phyloP scores from a whole-genome alignment of 2,329 filamentous ascomycete species.

The Daldinia sp. region DNA sequence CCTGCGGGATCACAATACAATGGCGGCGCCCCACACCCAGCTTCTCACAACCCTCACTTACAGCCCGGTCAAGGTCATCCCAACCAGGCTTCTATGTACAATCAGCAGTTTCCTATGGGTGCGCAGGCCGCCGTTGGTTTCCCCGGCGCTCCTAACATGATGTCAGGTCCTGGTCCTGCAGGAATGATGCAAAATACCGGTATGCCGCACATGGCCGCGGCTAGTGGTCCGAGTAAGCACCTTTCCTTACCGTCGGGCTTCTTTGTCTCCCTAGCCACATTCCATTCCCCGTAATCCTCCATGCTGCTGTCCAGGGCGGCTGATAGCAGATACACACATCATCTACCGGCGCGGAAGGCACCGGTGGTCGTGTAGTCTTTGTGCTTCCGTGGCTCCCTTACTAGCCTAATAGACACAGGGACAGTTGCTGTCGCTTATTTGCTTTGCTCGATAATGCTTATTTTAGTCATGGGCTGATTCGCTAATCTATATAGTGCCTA shows the following conservation, averaged over 20 bases:
- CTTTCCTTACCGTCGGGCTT: constrained; percentile 45
- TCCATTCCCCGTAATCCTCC: constrained; percentile 36
- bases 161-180: constrained; percentile 63
- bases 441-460: constrained; percentile 29
- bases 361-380: constrained; percentile 17
- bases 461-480: constrained; percentile 51
- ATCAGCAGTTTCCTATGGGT: constrained; percentile 69
- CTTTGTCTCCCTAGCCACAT: constrained; percentile 40
- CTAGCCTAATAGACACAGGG: constrained; percentile 40
- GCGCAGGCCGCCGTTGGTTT: constrained; percentile 60
- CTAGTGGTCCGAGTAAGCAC: constrained; percentile 70
- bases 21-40: constrained; percentile 59
- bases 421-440: constrained; percentile 32
- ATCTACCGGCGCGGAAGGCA: constrained; percentile 29
- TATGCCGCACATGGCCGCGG: constrained; percentile 68
- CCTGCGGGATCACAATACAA: constrained; percentile 64
- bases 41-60: constrained; percentile 60
- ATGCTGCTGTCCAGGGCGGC: constrained; percentile 28
- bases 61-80: constrained; percentile 59
- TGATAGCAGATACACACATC: constrained; percentile 33
- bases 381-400: constrained; percentile 26
- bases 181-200: constrained; percentile 73
- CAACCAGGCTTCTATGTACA: constrained; percentile 66
- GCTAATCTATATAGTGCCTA: constrained; percentile 59
- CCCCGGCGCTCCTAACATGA: constrained; percentile 67